Percentiles rank a stretch among this genome's conserved stretches.
Evolutionary conservation across 192 early-diverging fungal species (phyloP).

Genomic region (Hyaloraphidium curvatum): DNA sequence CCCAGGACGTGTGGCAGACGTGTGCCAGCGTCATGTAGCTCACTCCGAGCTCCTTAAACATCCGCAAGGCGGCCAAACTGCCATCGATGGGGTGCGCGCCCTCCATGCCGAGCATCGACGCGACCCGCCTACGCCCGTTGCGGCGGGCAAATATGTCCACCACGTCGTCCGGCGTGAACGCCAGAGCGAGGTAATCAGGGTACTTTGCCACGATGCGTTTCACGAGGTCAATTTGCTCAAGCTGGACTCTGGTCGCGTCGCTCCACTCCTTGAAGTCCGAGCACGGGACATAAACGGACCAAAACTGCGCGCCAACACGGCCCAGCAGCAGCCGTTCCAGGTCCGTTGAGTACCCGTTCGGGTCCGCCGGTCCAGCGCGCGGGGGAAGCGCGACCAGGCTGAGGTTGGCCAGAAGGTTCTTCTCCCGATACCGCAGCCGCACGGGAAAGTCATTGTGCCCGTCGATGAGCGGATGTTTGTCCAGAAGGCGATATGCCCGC

Average conservation of each 20-base stretch:
- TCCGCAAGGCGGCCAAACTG: slow-evolving; percentile 29
- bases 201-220: slow-evolving; percentile 30
- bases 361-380: too few relatives aligned
- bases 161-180: neutral
- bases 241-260: neutral
- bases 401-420: too few relatives aligned
- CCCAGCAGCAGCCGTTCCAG: too few relatives aligned
- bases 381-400: too few relatives aligned
- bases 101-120: slow-evolving; percentile 44
- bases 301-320: neutral
- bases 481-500: too few relatives aligned
- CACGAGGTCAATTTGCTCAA: slow-evolving; percentile 39
- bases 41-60: slow-evolving; percentile 33
- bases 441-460: too few relatives aligned
- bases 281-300: slow-evolving; percentile 4
- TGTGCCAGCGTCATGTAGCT: slow-evolving; percentile 51
- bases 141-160: neutral
- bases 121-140: slow-evolving; percentile 19
- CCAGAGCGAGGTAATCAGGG: slow-evolving; percentile 12
- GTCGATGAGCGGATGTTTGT: too few relatives aligned
- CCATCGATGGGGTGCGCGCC: slow-evolving; percentile 44
- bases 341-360: too few relatives aligned
- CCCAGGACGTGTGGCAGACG: slow-evolving; percentile 40
- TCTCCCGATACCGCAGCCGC: too few relatives aligned
- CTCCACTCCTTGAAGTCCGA: neutral